Evolutionary conservation across 2,329 filamentous ascomycete species (phyloP).

Genomic region (Talaromyces sp.): DNA sequence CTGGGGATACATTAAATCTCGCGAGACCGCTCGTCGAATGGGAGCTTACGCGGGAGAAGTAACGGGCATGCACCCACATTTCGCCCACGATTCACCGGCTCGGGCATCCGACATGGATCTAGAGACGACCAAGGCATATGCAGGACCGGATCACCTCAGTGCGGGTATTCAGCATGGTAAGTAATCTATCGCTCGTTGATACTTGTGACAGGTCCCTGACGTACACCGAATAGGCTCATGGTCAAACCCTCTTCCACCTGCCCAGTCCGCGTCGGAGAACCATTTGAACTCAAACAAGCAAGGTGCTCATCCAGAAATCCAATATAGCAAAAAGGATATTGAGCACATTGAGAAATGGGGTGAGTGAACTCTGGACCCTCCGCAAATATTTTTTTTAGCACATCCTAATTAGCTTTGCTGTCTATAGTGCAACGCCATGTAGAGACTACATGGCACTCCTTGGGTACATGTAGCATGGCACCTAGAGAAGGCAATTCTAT

Average conservation of each 20-base stretch:
- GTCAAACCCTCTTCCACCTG: conserved; percentile 57
- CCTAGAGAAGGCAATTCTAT: conserved; percentile 72
- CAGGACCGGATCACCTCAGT: conserved; percentile 65
- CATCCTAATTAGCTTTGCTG: background rate
- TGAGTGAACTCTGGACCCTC: conserved; percentile 18
- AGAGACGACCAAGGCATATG: conserved; percentile 69
- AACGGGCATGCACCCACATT: conserved; percentile 63
- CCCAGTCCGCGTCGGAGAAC: conserved; percentile 46
- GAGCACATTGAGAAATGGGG: conserved; percentile 62
- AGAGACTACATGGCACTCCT: conserved; percentile 69
- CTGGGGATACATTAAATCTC: conserved; percentile 78
- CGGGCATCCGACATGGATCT: conserved; percentile 70
- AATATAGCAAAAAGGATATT: conserved; percentile 55
- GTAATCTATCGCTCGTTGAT: background rate
- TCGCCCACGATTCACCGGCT: conserved; percentile 64
- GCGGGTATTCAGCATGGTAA: conserved; percentile 68
- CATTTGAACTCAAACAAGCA: conserved; percentile 63
- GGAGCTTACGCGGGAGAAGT: conserved; percentile 73
- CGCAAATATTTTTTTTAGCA: background rate
- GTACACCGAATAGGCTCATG: conserved; percentile 46
- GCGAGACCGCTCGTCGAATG: conserved; percentile 75
- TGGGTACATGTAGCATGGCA: conserved; percentile 71
- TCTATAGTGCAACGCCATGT: conserved; percentile 60
- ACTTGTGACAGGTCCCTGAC: background rate
- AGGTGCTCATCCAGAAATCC: conserved; percentile 57